Base-by-base conservation (phyloP, 495 filamentous ascomycete species). In the Astrothelium macrocarpum region DNA sequence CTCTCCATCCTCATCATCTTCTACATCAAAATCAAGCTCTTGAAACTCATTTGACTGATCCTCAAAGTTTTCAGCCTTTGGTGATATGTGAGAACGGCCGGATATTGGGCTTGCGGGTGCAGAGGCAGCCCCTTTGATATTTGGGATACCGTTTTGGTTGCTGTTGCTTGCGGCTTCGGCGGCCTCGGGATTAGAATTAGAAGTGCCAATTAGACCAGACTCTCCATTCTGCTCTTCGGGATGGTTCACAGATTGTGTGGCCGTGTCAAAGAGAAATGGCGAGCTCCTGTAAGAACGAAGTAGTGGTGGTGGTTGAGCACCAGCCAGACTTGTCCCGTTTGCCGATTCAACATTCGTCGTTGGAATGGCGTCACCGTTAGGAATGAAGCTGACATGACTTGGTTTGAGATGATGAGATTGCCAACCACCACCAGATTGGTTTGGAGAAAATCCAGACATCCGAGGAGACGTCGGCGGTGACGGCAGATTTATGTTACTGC, bases 1-100 rank as follows among this genome's bases (percentile, higher is more conserved):
- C 25, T 83, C 81, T 43, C 82, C 80, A 60, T 83, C 83, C 64
- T 85, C 72, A 2, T 66, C 71, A 26, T 80, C 73, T 16, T 78
- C 79, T 31, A 63, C 20, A n/a, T 67, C 66, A 26, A 66, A 43
- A 14, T 71, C 72, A 23, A 64, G 64, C 60, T 71, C 70, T 26
- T 72, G 71, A 26, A 56, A 29, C 29, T 70, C 68, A 25, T 72
- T 71, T 26, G 64, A 14, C 32, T 56, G 20, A 12, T 59, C 66
- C 26, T 64, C 67, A 16, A 59, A 26, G 39, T 46, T 60, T 34
- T 31, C 68, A 16, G 63, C 66, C 36, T 67, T 65, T 18, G 69
- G 69, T 1, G 72, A 74, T 25, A 67, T 60, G 4, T 73, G 72
- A 3, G 73, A 74, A 11, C 73, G 62, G 32, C 71, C 66, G 3